Evolutionary conservation across 768 basidiomycete genomes (phyloP).

Genomic region (Phanerodontia chrysosporium): DNA sequence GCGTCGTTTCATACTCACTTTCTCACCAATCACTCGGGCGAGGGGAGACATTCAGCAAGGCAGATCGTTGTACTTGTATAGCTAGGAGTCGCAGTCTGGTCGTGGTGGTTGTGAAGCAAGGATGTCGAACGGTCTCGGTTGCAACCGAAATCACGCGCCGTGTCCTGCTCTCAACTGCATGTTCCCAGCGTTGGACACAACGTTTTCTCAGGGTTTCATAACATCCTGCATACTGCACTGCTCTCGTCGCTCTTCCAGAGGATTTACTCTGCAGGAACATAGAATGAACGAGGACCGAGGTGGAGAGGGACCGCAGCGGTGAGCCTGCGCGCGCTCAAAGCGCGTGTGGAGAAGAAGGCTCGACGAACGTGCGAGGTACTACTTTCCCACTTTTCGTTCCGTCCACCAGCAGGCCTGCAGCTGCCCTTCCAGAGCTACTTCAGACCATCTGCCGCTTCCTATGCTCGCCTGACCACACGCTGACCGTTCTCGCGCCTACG

Average conservation of each 20-base stretch:
- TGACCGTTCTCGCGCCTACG: neutral
- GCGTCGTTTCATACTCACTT: too few species aligned
- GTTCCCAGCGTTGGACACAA: neutral
- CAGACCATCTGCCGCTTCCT: constrained; percentile 7
- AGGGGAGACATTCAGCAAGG: too few species aligned
- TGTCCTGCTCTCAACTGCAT: neutral
- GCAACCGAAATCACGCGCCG: neutral
- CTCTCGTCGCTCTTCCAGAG: neutral
- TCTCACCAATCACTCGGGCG: too few species aligned
- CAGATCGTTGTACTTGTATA: neutral
- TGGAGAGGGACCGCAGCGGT: neutral
- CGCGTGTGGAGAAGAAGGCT: neutral
- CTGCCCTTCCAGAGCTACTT: constrained; percentile 2
- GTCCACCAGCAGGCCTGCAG: too few species aligned
- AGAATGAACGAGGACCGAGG: neutral
- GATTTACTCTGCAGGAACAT: neutral
- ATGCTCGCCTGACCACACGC: constrained; percentile 12
- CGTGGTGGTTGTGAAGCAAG: neutral
- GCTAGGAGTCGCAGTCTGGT: too few species aligned
- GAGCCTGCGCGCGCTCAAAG: neutral
- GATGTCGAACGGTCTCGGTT: neutral
- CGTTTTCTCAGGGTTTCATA: neutral
- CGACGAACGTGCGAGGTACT: constrained; percentile 14
- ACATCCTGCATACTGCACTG: neutral
- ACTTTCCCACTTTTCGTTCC: neutral